phyloP scores from a whole-genome alignment of 1,139 yeast genomes.

The Taphrina deformans region DNA sequence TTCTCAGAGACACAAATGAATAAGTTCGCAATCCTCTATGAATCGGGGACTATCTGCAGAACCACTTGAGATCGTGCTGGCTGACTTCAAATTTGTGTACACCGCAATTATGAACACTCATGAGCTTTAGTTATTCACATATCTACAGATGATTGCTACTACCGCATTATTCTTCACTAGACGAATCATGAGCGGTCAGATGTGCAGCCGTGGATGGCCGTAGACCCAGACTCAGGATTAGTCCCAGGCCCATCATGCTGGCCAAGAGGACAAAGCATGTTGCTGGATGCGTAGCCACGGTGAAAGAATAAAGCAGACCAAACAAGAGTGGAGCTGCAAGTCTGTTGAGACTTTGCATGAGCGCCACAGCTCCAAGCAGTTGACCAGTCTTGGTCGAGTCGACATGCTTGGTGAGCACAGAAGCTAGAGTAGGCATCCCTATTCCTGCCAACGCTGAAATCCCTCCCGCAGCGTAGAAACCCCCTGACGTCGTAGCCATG shows the following conservation, averaged over 20 bases:
- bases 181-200: background rate
- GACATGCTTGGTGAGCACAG: conserved; percentile 56
- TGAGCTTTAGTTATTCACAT: background rate
- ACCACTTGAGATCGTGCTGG: no score
- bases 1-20: no score
- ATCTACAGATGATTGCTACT: background rate
- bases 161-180: background rate
- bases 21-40: no score
- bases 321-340: conserved; percentile 44
- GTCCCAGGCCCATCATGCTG: conserved; percentile 10
- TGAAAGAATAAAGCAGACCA: conserved; percentile 42
- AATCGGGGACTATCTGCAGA: no score
- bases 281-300: conserved; percentile 44
- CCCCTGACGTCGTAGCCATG: conserved; percentile 43
- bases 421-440: conserved; percentile 54
- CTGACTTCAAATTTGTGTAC: no score
- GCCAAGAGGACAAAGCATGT: conserved; percentile 42
- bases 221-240: conserved; percentile 14
- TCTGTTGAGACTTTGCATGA: conserved; percentile 42
- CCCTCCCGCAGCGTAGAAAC: conserved; percentile 44
- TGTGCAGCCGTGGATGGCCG: conserved; percentile 7
- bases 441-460: conserved; percentile 56
- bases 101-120: background rate
- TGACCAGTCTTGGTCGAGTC: conserved; percentile 44
- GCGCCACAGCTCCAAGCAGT: conserved; percentile 45